A percentile compares a stretch with the other conserved stretches of the same genome.
Evolutionary conservation across 331 rosid species (phyloP).

Genomic region (Prunus yedoensis): DNA sequence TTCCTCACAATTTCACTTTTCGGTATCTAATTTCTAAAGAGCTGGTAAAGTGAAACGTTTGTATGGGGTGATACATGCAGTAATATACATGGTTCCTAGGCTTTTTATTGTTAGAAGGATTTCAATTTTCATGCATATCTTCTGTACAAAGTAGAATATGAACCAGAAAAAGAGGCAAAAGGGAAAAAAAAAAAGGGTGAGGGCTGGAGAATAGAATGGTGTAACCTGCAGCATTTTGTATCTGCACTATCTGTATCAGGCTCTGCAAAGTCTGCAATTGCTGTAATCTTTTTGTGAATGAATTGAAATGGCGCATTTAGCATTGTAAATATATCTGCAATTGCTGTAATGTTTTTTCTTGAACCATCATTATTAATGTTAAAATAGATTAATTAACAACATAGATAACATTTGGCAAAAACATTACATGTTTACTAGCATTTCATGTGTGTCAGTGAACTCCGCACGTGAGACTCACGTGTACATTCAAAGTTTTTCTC

Average conservation of each 20-base stretch:
- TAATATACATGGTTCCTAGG: slow-evolving; percentile 21
- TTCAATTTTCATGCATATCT: slow-evolving; percentile 15
- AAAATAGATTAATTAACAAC: not conserved
- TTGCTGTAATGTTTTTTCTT: not conserved
- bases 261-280: slow-evolving; percentile 22
- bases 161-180: not conserved
- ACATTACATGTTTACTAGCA: no score
- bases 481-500: not conserved
- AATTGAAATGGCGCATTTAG: slow-evolving; percentile 18
- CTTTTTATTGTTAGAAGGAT: slow-evolving; percentile 7
- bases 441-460: not conserved
- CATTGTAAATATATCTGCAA: slow-evolving; percentile 30
- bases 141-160: slow-evolving; percentile 60
- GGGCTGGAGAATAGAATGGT: slow-evolving; percentile 11
- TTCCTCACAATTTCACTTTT: slow-evolving; percentile 74
- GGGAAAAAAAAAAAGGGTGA: not conserved
- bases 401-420: not conserved
- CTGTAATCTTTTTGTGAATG: slow-evolving; percentile 17
- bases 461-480: not conserved
- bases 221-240: slow-evolving; percentile 32
- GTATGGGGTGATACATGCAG: slow-evolving; percentile 7
- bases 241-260: slow-evolving; percentile 10
- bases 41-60: slow-evolving; percentile 51
- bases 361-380: not conserved
- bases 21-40: slow-evolving; percentile 87